A percentile compares a stretch with the other conserved stretches of the same genome.
Evolutionary conservation across 164 flowering plant genomes (phyloP).

Genomic region (Berberis thunbergii): DNA sequence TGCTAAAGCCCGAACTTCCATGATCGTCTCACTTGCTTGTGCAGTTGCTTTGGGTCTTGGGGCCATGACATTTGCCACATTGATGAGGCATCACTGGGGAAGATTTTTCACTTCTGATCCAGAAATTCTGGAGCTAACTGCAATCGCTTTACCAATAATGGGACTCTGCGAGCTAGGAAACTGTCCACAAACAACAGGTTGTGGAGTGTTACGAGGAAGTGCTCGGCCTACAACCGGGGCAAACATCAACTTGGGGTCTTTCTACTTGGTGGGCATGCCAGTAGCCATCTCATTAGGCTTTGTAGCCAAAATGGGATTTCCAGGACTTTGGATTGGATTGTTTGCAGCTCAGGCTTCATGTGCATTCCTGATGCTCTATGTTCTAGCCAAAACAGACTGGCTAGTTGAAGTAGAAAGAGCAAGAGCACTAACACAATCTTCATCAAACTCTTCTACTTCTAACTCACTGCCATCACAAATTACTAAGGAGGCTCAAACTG

Average conservation of each 20-base stretch:
- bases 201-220: conserved; percentile 85
- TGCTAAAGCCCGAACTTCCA: conserved; percentile 51
- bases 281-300: conserved; percentile 76
- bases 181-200: conserved; percentile 95
- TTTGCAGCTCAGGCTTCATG: conserved; percentile 90
- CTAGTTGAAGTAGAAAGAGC: conserved; percentile 56
- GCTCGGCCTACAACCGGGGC: conserved; percentile 85
- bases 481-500: conserved; percentile 12
- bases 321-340: conserved; percentile 85
- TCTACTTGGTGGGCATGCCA: conserved; percentile 92
- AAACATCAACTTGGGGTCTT: conserved; percentile 84
- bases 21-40: conserved; percentile 48
- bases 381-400: conserved; percentile 75
- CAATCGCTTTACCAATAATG: conserved; percentile 67
- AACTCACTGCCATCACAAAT: conserved; percentile 4
- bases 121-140: conserved; percentile 59
- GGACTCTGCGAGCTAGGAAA: conserved; percentile 96
- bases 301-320: conserved; percentile 55
- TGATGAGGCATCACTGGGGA: conserved; percentile 83
- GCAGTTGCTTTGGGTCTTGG: conserved; percentile 54
- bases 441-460: conserved; percentile 2
- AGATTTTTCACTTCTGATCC: conserved; percentile 58
- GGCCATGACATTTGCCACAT: conserved; percentile 58
- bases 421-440: conserved; percentile 34
- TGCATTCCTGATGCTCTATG: conserved; percentile 63